Base-by-base conservation (phyloP, 352 stramenopile genomes). In the Phytophthora hybrid region DNA sequence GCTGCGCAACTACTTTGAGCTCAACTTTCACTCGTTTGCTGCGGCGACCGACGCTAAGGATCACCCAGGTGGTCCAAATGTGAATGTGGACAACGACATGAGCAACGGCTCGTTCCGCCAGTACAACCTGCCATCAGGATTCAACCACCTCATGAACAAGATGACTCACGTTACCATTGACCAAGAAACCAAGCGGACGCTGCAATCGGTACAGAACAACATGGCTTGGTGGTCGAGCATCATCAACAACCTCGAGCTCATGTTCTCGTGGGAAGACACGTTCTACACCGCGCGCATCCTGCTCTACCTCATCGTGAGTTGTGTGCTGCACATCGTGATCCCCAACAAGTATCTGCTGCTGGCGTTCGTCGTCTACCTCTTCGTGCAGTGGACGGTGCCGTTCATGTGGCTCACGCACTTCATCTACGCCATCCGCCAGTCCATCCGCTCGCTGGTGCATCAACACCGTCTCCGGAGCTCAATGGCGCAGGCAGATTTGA, bases 111-210 rank as follows among this genome's bases (percentile, higher is more conserved):
- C 88, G 54, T 92, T 93, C 56, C 84, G 87, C 7, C 85, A 93
- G 76, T 96, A 94, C 74, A 92, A 89, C 44, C 73, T 96, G 7
- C 89, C 89, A 11, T 85, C 86, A 13, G 87, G 89, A n/a, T 94
- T 96, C 71, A 92, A 92, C 61, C 87, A 94, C 63, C 65, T 96
- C 53, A 96, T 94, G 86, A 94, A 96, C 83, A 96, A 96, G 72
- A 96, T 96, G 89, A 94, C 89, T 3, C 87, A 94, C 63, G 87
- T 96, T 29, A 96, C 86, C 23, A 92, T 94, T 32, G 87, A 96
- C 60, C 74, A 89, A 31, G 89, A 96, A 66, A 96, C 89, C 26
- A 93, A 93, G 72, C 82, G 83, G 39, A 93, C 89, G 64, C 72
- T 96, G 59, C 89, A 96, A 77, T 93, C 86, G 0, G 86, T 96